These are phyloP conservation scores for Nicotiana otophora DNA, from an alignment of 257 asterid genomes.

Conservation along the genomic window DNA sequence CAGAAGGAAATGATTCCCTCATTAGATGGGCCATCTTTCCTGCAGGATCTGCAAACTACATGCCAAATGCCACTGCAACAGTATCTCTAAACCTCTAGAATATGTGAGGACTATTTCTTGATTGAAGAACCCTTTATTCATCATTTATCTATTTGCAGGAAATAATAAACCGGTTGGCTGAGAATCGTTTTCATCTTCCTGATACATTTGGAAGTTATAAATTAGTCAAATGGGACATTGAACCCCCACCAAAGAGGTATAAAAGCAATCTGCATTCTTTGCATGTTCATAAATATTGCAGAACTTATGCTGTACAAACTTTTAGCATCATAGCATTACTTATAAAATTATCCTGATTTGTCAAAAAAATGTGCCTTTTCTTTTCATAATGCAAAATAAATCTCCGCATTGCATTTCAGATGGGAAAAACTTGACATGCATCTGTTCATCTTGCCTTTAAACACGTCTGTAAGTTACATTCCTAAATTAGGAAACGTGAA, in stretches of 20 bases:
- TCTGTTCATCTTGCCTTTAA: background rate
- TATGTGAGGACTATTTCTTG: constrained; percentile 7
- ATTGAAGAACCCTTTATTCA: constrained; percentile 1
- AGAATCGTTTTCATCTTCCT: constrained; percentile 51
- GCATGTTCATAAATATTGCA: background rate
- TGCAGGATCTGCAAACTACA: constrained; percentile 40
- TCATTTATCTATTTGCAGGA: constrained; percentile 33
- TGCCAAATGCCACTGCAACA: constrained; percentile 62
- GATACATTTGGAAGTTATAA: constrained; percentile 69
- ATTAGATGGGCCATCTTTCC: constrained; percentile 69
- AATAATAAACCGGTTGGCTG: constrained; percentile 52
- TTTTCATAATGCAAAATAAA: background rate
- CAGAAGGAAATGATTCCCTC: constrained; percentile 55
- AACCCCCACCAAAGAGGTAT: constrained; percentile 59
- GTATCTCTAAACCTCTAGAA: constrained; percentile 27
- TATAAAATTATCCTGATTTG: background rate
- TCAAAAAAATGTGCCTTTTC: background rate
- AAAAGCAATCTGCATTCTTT: background rate
- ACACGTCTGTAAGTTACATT: background rate
- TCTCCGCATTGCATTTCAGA: background rate
- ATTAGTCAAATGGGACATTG: constrained; percentile 51
- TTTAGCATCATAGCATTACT: background rate
- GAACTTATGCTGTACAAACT: background rate
- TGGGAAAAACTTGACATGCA: background rate
- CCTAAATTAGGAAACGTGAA: background rate